Evolutionary conservation across 225 moss, liverwort and hornwort genomes (phyloP).

Genomic region (Antitrichia curtipendula): DNA sequence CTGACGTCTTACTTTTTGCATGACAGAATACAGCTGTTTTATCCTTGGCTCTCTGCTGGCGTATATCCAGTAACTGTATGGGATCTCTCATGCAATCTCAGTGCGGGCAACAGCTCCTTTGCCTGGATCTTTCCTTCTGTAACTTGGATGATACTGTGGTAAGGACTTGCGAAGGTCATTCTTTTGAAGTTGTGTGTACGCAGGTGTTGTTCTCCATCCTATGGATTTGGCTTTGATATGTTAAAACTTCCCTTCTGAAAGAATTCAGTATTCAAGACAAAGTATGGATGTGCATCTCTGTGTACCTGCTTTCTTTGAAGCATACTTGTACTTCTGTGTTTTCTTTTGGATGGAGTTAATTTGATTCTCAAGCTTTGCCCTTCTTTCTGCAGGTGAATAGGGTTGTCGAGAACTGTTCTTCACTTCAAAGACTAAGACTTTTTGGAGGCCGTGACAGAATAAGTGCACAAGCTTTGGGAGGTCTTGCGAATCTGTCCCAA

Average conservation of each 20-base stretch:
- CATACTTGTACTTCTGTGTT: not conserved
- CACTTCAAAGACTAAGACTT: slow-evolving; percentile 37
- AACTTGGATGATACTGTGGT: slow-evolving; percentile 41
- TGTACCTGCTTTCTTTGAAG: not conserved
- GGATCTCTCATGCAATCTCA: slow-evolving; percentile 27
- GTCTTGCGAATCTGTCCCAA: slow-evolving; percentile 31
- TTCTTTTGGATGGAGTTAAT: not conserved
- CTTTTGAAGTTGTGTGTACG: not conserved
- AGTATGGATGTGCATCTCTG: not conserved
- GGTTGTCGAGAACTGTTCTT: slow-evolving; percentile 26
- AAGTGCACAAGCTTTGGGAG: slow-evolving; percentile 36
- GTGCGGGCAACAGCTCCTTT: slow-evolving; percentile 29
- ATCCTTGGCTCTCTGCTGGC: slow-evolving; percentile 48
- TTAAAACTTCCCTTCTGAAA: not conserved
- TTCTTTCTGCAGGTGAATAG: slow-evolving; percentile 9
- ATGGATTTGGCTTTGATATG: not conserved
- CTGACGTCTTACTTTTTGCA: not conserved
- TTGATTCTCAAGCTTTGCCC: not conserved
- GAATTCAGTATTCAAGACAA: not conserved
- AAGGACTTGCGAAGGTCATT: not conserved
- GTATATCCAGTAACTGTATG: slow-evolving; percentile 24
- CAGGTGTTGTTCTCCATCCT: not conserved
- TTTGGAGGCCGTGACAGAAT: slow-evolving; percentile 36
- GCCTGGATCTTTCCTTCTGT: slow-evolving; percentile 46
- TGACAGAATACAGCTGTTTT: slow-evolving; percentile 36